phyloP scores from a whole-genome alignment of 2,329 filamentous ascomycete species.

The Pseudogymnoascus sp. region DNA sequence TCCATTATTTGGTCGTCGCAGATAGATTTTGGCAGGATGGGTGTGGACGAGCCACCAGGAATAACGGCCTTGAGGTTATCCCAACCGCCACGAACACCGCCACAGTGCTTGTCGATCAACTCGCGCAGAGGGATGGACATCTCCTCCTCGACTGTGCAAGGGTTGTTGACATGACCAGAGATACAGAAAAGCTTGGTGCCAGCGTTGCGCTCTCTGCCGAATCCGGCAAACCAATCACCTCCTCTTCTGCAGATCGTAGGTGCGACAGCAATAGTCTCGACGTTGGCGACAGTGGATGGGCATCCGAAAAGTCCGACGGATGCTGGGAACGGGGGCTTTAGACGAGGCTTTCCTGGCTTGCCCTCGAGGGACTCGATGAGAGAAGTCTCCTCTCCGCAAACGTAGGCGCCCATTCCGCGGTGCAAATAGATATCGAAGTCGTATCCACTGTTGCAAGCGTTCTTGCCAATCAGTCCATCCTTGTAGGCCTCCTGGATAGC shows the following conservation, averaged over 20 bases:
- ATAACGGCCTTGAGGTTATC: constrained; percentile 95
- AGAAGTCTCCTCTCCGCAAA: constrained; percentile 97
- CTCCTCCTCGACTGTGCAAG: constrained; percentile 95
- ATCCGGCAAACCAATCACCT: constrained; percentile 84
- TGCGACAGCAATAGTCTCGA: constrained; percentile 92
- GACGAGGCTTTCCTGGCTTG: constrained; percentile 94
- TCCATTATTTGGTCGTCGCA: constrained; percentile 98
- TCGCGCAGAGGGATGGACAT: constrained; percentile 97
- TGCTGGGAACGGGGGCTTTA: constrained; percentile 98
- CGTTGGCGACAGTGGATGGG: constrained; percentile 95
- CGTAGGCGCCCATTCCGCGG: constrained; percentile 93
- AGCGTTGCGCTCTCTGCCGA: constrained; percentile 91
- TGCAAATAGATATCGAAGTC: constrained; percentile 97
- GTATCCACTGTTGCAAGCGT: constrained; percentile 92
- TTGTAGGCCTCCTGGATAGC: constrained; percentile 98
- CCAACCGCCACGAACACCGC: constrained; percentile 93
- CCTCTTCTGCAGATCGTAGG: constrained; percentile 94
- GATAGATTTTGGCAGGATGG: constrained; percentile 80
- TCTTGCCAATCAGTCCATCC: constrained; percentile 93
- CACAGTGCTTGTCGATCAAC: constrained; percentile 96
- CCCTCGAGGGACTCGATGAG: constrained; percentile 97
- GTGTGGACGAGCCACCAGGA: constrained; percentile 92
- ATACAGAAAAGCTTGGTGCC: constrained; percentile 99
- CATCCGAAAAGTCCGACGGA: constrained; percentile 97
- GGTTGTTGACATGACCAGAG: constrained; percentile 98